phyloP scores from a whole-genome alignment of 495 filamentous ascomycete genomes.

The Talaromyces liani region DNA sequence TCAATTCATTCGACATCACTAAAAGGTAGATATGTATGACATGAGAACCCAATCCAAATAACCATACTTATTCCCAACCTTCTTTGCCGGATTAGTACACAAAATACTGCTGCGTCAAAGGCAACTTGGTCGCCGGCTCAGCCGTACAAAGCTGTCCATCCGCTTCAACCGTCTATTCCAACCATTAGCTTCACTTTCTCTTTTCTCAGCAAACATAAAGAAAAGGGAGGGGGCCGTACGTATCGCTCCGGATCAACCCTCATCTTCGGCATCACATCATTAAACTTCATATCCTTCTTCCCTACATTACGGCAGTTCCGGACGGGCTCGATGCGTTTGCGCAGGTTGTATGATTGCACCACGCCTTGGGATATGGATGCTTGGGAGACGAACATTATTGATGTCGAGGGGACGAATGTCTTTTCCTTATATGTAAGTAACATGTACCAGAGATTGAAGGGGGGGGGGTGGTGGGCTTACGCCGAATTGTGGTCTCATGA shows the following conservation, averaged over 20 bases:
- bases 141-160: constrained; percentile 71
- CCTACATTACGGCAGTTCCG: constrained; percentile 69
- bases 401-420: constrained; percentile 59
- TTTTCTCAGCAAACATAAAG: background rate
- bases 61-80: no score
- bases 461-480: constrained; percentile 24
- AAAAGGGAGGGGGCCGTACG: constrained; percentile 20
- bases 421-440: no score
- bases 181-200: background rate
- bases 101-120: constrained; percentile 75
- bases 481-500: constrained; percentile 84
- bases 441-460: no score
- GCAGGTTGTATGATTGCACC: constrained; percentile 64
- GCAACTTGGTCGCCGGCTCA: constrained; percentile 64
- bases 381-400: constrained; percentile 78
- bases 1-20: no score
- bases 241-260: constrained; percentile 91
- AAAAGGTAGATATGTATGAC: background rate
- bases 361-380: constrained; percentile 57
- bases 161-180: constrained; percentile 62
- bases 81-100: constrained; percentile 49
- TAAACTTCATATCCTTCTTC: constrained; percentile 93
- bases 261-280: constrained; percentile 84
- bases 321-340: constrained; percentile 76
- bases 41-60: no score